Evolutionary conservation across 345 rosid species (phyloP).

Genomic region (Citrus sinensis): DVS_A1.0 CM039162.1:31880001-31880500

Average conservation of each 20-base stretch:
- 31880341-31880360: not conserved
- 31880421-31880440: not conserved
- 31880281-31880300: no score
- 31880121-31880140: accelerated
- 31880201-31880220: no score
- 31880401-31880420: not conserved
- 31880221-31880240: accelerated
- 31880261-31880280: accelerated
- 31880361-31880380: not conserved
- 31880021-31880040: no score
- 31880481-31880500: no score
- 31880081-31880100: no score
- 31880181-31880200: accelerated
- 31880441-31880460: not conserved
- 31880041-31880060: not conserved
- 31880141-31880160: accelerated
- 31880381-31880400: not conserved
- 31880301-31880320: not conserved
- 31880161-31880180: accelerated
- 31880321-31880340: not conserved
- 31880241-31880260: no score
- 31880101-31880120: no score
- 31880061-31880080: no score
- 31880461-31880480: not conserved
- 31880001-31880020: no score